phyloP scores from a whole-genome alignment of 2,329 filamentous ascomycete species.

The Monilinia vaccinii-corymbosi region DNA sequence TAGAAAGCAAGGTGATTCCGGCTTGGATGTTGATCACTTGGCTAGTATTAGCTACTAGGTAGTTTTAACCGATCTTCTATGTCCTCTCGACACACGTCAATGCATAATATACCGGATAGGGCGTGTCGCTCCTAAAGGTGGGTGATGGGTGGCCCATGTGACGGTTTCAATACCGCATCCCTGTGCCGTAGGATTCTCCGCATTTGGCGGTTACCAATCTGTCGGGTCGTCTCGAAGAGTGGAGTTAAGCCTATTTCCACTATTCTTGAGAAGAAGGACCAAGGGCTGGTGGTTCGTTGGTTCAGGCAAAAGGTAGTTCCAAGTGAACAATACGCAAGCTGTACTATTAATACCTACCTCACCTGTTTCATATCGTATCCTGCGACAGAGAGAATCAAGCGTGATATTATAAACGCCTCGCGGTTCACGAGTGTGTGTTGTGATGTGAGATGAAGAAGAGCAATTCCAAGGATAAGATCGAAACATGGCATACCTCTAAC shows the following conservation, averaged over 20 bases:
- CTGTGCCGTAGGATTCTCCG: slow-evolving; percentile 1
- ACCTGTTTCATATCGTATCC: too few relatives aligned
- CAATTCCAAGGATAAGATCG: background rate
- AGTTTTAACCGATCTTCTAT: background rate
- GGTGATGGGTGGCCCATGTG: slow-evolving; percentile 2
- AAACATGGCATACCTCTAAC: background rate
- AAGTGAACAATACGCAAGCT: too few relatives aligned
- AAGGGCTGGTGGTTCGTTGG: background rate
- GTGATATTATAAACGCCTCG: background rate
- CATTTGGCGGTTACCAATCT: background rate
- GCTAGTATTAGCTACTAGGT: background rate
- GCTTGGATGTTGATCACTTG: background rate
- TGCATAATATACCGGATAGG: background rate
- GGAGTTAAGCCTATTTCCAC: background rate
- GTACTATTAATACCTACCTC: background rate
- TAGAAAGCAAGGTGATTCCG: background rate
- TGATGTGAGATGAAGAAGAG: background rate
- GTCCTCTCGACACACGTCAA: background rate
- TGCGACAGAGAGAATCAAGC: background rate
- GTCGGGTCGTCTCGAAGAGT: slow-evolving; percentile 2
- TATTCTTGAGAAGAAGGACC: background rate
- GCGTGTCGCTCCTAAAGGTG: background rate
- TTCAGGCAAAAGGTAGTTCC: background rate
- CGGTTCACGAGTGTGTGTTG: background rate
- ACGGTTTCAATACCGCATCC: background rate